Conservation (phyloP, 177 flowering plant genomes). For the Vitis hybrid region DNA sequence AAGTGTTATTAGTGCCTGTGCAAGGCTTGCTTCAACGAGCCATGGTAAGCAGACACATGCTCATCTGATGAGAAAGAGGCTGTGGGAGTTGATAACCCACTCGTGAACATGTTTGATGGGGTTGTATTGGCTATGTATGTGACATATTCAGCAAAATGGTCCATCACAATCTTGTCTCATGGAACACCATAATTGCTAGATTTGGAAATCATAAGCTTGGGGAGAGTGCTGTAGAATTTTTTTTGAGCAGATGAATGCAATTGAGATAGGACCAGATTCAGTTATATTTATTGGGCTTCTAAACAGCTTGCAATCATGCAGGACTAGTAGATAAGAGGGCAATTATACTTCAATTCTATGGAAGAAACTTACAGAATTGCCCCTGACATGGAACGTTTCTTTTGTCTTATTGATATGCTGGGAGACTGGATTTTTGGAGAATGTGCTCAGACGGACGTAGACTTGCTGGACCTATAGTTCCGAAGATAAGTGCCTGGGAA, state of each 20-base stretch:
- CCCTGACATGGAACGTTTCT: slow-evolving; percentile 62
- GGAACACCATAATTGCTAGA: too few species aligned
- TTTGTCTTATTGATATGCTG: slow-evolving; percentile 73
- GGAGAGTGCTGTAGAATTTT: too few species aligned
- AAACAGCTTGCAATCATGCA: slow-evolving; percentile 65
- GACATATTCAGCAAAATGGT: slow-evolving; percentile 41
- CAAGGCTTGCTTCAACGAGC: not conserved
- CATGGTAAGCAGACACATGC: slow-evolving; percentile 67
- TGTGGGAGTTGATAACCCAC: slow-evolving; percentile 63
- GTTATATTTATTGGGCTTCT: slow-evolving; percentile 63
- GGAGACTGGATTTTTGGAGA: slow-evolving; percentile 21
- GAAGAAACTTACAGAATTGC: slow-evolving; percentile 36
- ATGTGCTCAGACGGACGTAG: too few species aligned
- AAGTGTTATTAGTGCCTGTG: too few species aligned
- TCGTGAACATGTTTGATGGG: slow-evolving; percentile 81
- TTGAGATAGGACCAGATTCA: slow-evolving; percentile 54
- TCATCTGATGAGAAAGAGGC: slow-evolving; percentile 44
- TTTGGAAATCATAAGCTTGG: too few species aligned
- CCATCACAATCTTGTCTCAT: slow-evolving; percentile 2
- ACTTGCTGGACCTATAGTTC: too few species aligned
- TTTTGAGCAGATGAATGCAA: too few species aligned
- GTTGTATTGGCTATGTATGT: slow-evolving; percentile 45
- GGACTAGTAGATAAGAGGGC: slow-evolving; percentile 67
- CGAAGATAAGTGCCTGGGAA: too few species aligned
- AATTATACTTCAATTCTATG: slow-evolving; percentile 24